Base-by-base conservation (phyloP, 2,329 filamentous ascomycete genomes). In the Graphilbum fragrans region DNA sequence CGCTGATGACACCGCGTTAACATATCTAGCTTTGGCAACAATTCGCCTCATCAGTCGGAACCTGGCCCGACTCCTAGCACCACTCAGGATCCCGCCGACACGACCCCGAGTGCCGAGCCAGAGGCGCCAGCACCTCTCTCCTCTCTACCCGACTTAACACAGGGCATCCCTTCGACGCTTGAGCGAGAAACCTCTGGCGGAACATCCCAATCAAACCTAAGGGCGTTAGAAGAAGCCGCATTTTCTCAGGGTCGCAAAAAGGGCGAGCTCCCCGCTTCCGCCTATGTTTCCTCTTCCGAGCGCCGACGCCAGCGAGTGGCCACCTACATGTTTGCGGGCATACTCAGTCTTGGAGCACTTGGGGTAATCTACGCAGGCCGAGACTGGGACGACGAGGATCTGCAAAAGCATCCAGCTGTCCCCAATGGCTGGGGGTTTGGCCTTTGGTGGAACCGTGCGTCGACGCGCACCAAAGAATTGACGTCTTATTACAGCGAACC, bases 401-500 rank as follows among this genome's bases (percentile, higher is more conserved):
- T 77, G 47, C 66, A 69, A 35, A 35, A 29, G 45, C 77, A 93
- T 55, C 65, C 72, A 21, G 78, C 88, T 41, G 74, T 82, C 17
- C 83, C 86, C 41, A 84, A 83, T 40, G 90, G 88, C 46, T 94
- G 86, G 84, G 70, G 73, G 3, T 59, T 82, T 2, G 66, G 64
- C 3, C 67, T 83, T 23, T 92, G 92, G 75, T 96, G 84, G 70
- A 77, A 78, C 53, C 84, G 92, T 45, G 78, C 81, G 40, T 79
- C 72, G 54, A 81, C 87, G 41, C 80, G 92, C 41, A 69, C 86
- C 52, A 71, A 70, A 46, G 80, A 85, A 49, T 77, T 86, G 44
- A 72, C 92, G 46, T 83, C 80, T 50, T 96, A 96, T 68, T 98
- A 96, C 67, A 90, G 90, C 51, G 90, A 96, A 54, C 92, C 92